Evolutionary conservation across 2,329 filamentous ascomycete species (phyloP).

Genomic region (Pezicula rhizophila): DNA sequence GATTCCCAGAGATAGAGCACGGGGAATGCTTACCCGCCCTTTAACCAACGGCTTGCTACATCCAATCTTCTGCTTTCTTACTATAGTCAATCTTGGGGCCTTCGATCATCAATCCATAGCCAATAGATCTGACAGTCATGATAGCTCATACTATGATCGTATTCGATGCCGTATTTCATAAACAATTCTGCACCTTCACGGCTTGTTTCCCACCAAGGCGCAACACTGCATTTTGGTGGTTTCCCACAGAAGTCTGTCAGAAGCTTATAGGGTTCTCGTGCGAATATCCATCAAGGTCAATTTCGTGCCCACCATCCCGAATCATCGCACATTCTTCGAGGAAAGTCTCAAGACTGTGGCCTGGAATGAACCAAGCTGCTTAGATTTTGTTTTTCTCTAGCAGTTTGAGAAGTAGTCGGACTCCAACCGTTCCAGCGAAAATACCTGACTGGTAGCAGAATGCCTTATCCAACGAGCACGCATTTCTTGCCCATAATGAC

Average conservation of each 20-base stretch:
- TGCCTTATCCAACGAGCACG: slow-evolving; percentile 55
- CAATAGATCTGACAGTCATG: slow-evolving; percentile 61
- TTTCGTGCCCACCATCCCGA: slow-evolving; percentile 57
- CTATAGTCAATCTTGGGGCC: slow-evolving; percentile 63
- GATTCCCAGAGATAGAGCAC: too few relatives aligned
- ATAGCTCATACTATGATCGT: slow-evolving; percentile 62
- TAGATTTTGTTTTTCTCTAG: slow-evolving; percentile 69
- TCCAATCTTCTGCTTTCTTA: slow-evolving; percentile 57
- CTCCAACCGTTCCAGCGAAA: slow-evolving; percentile 66
- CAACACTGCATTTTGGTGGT: slow-evolving; percentile 65
- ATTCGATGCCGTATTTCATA: slow-evolving; percentile 61
- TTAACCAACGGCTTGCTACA: slow-evolving; percentile 61
- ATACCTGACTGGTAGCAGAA: slow-evolving; percentile 40
- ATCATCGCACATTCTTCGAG: slow-evolving; percentile 58
- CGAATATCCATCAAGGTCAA: slow-evolving; percentile 65
- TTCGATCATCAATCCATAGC: slow-evolving; percentile 55
- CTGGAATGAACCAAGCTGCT: slow-evolving; percentile 60
- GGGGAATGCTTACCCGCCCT: slow-evolving; percentile 40
- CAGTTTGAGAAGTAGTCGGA: slow-evolving; percentile 60
- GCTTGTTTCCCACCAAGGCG: slow-evolving; percentile 70
- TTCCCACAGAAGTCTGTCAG: slow-evolving; percentile 68
- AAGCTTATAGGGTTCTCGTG: slow-evolving; percentile 69
- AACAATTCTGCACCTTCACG: slow-evolving; percentile 61
- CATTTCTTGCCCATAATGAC: slow-evolving; percentile 40
- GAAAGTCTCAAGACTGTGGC: slow-evolving; percentile 59